Evolutionary conservation across 441 rosid genomes (phyloP), one percentile per base, ranked within the genome.

Genomic region (Brassica balearica): DNA sequence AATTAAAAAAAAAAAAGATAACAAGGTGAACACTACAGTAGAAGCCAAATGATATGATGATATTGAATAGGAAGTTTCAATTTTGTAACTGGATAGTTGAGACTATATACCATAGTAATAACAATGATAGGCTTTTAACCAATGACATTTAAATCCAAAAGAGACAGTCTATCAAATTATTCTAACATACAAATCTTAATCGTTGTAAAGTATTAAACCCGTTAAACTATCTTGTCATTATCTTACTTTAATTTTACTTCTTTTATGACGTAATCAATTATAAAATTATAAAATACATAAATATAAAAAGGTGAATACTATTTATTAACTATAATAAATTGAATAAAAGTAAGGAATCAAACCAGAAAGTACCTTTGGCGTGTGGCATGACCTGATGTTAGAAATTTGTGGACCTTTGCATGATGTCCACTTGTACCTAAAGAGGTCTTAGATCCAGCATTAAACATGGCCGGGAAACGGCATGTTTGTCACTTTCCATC

Each of bases 351-450:
- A 72, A 67, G 23, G 27, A 67, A 78, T 48, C 48, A 2, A 3
- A 68, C 34, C 11, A 6, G 6, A 68, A 67, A 48, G 25, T 48
- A 59, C 2, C 1, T 72, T 23, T 73, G 36, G 34, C 74, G 55
- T 78, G 70, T 78, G 58, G 34, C 23, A 73, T 60, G 4, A 20
- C 2, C 19, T 58, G 2, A 51, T 3, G 46, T 34, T 14, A 68
- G 20, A 58, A 32, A 2, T 48, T 55, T 68, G 58, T 73, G 59
- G 65, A 51, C 34, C 69, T 78, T 36, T 73, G 82, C 82, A 78
- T 73, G 82, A 61, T 48, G 6, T 46, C 78, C 77, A 73, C 22
- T 78, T 78, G 82, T 78, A 48, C 17, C 2, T 51, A 68, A 73
- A 73, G 55, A 68, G 20, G 25, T 14, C 53, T 51, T 73, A 68